Evolutionary conservation across 1,284 basidiomycete genomes (phyloP).

Genomic region (Tilletia walkeri): DNA sequence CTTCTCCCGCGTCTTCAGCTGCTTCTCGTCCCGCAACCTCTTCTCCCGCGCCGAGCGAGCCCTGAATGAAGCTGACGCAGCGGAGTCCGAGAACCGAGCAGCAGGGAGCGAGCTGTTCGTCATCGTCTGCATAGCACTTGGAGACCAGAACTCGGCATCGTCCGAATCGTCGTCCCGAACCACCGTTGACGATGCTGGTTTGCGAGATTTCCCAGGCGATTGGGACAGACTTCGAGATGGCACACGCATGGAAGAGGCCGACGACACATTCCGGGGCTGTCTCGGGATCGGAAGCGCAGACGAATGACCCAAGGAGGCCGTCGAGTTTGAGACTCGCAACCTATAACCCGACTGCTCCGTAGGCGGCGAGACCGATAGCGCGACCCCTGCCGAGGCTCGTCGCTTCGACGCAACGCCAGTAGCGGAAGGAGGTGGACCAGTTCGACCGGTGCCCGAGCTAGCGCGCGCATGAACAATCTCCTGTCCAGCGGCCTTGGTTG

Average conservation of each 20-base stretch:
- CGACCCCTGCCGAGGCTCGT: not conserved
- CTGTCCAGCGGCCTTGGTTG: slow-evolving; percentile 48
- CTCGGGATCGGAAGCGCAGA: not conserved
- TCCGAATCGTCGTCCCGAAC: slow-evolving; percentile 10
- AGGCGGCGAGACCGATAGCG: not conserved
- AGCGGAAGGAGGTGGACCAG: not conserved
- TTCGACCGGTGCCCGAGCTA: not conserved
- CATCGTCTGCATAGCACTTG: slow-evolving; percentile 5
- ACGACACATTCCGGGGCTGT: not conserved
- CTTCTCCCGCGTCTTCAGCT: not conserved
- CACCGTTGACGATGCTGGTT: slow-evolving; percentile 8
- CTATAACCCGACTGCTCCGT: not conserved
- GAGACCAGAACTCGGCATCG: slow-evolving; percentile 27
- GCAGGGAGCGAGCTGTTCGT: slow-evolving; percentile 8
- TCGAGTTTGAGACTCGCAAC: not conserved
- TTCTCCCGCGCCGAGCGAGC: slow-evolving; percentile 11
- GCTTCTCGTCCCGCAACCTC: slow-evolving; percentile 6
- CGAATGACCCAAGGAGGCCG: not conserved
- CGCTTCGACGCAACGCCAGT: not conserved
- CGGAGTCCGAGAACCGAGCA: not conserved
- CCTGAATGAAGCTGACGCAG: not conserved
- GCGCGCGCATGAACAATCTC: slow-evolving; percentile 38
- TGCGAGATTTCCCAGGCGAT: slow-evolving; percentile 2
- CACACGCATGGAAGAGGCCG: not conserved
- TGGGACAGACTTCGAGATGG: slow-evolving; percentile 4